A percentile compares a stretch with the other conserved stretches of the same genome.
Evolutionary conservation across 140 eudicot species (phyloP).

Genomic region (Erigeron philadelphicus): DNA sequence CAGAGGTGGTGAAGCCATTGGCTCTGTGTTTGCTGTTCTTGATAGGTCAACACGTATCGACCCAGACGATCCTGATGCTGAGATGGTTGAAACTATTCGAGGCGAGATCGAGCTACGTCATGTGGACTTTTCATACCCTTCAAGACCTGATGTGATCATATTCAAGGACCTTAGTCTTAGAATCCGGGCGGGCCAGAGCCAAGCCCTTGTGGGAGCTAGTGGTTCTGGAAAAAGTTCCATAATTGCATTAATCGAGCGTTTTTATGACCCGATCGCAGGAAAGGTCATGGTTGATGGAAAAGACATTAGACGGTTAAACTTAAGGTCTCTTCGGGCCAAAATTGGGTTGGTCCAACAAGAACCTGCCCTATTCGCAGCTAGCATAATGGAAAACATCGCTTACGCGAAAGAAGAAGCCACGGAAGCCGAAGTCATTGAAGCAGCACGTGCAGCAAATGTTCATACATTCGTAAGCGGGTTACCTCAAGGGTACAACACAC

Average conservation of each 20-base stretch:
- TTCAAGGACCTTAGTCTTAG: slow-evolving; percentile 79
- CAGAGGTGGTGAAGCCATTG: slow-evolving; percentile 93
- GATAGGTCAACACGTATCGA: slow-evolving; percentile 78
- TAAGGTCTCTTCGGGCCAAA: slow-evolving; percentile 60
- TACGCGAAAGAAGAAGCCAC: slow-evolving; percentile 93
- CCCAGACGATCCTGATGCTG: slow-evolving; percentile 80
- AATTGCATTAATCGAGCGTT: slow-evolving; percentile 71
- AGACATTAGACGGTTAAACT: slow-evolving; percentile 68
- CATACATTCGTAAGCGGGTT: slow-evolving; percentile 78
- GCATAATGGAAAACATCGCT: slow-evolving; percentile 87
- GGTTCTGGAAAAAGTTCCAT: slow-evolving; percentile 96
- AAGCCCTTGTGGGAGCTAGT: slow-evolving; percentile 94
- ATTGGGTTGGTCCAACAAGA: slow-evolving; percentile 92
- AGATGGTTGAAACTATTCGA: slow-evolving; percentile 49
- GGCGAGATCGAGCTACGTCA: slow-evolving; percentile 89
- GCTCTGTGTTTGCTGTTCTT: slow-evolving; percentile 70
- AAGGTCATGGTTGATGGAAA: slow-evolving; percentile 96
- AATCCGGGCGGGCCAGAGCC: slow-evolving; percentile 91
- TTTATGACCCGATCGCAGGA: slow-evolving; percentile 75
- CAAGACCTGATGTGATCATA: slow-evolving; percentile 71
- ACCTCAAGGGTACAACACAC: slow-evolving; percentile 83
- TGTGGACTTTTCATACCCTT: slow-evolving; percentile 93
- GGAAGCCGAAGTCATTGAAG: slow-evolving; percentile 82
- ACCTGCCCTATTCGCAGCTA: slow-evolving; percentile 84
- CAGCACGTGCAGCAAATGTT: slow-evolving; percentile 89